phyloP scores from a whole-genome alignment of 768 basidiomycete species.

The Russula foetens region DNA sequence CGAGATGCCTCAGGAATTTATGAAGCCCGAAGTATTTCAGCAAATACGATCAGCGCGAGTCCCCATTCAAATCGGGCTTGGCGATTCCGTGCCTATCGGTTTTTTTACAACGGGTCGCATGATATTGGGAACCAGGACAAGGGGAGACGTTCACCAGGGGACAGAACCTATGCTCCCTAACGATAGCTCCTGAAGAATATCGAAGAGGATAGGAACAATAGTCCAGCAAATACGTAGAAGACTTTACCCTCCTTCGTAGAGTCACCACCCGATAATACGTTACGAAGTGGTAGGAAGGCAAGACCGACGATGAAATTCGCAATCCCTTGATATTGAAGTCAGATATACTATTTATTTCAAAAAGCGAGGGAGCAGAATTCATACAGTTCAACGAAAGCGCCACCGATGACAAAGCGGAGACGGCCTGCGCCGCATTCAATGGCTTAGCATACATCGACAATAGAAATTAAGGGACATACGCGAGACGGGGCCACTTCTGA shows the following conservation, averaged over 20 bases:
- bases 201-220: conserved; percentile 35
- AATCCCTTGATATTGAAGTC: conserved; percentile 51
- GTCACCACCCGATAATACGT: conserved; percentile 55
- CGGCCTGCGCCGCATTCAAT: conserved; percentile 19
- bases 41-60: not conserved
- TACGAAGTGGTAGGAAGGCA: conserved; percentile 76
- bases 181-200: conserved; percentile 27
- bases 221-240: conserved; percentile 73
- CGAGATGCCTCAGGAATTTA: too few relatives aligned
- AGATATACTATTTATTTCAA: not conserved
- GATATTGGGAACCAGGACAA: not conserved
- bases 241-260: conserved; percentile 70
- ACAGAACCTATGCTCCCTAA: conserved; percentile 6
- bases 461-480: conserved; percentile 36
- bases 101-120: not conserved
- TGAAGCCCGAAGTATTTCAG: too few relatives aligned
- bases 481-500: conserved; percentile 80
- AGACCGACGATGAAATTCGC: conserved; percentile 81
- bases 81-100: too few relatives aligned
- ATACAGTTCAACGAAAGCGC: conserved; percentile 25
- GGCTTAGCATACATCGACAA: not conserved
- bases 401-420: conserved; percentile 24
- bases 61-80: too few relatives aligned
- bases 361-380: not conserved
- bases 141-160: not conserved